Evolutionary conservation across 257 asterid species (phyloP).

Genomic region (Paraleonurus japonicus): DNA sequence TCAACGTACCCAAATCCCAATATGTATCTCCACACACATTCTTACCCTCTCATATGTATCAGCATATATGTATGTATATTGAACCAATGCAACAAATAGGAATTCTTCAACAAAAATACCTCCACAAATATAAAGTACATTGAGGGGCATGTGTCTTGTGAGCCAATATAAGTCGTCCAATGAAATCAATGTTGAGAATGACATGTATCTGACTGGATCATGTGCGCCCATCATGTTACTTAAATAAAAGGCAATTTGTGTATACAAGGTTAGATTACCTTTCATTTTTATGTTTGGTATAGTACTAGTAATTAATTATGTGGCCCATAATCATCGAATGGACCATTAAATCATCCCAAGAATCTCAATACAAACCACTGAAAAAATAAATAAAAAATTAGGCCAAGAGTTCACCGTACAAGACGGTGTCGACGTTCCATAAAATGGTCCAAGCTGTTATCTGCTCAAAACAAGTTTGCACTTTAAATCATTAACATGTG

Average conservation of each 20-base stretch:
- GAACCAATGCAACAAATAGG: neutral
- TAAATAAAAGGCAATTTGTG: neutral
- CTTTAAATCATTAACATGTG: too few species aligned
- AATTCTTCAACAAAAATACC: neutral
- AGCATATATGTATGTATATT: neutral
- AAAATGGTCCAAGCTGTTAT: too few species aligned
- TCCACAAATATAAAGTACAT: neutral
- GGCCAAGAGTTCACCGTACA: too few species aligned
- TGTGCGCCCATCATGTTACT: neutral
- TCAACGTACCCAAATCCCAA: neutral
- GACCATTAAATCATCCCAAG: neutral
- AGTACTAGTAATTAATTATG: too few species aligned
- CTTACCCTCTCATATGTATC: neutral
- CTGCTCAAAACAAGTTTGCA: too few species aligned
- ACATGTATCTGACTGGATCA: neutral
- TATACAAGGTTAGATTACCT: neutral
- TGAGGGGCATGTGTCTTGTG: neutral
- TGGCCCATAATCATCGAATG: neutral
- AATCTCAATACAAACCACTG: too few species aligned
- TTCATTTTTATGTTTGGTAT: neutral
- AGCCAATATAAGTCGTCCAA: neutral
- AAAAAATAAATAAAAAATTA: too few species aligned
- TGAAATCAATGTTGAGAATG: neutral
- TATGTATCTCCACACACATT: neutral
- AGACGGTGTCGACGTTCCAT: too few species aligned